phyloP scores from a whole-genome alignment of 2,329 filamentous ascomycete species.

The Penicillium sp. region DNA sequence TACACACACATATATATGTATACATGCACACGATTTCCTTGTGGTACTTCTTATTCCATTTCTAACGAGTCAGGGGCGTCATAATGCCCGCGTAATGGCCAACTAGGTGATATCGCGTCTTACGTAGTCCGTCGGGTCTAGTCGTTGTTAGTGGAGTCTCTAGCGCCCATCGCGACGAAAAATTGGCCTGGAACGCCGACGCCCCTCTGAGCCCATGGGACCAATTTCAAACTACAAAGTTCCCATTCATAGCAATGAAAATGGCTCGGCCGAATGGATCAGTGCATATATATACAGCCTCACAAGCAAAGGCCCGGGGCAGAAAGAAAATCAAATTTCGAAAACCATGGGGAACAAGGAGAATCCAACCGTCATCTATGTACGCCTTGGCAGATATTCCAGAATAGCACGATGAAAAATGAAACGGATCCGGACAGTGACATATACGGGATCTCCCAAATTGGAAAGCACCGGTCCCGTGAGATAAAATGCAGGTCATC shows the following conservation, averaged over 20 bases:
- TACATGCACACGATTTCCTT: background rate
- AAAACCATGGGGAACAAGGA: background rate
- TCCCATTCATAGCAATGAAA: background rate
- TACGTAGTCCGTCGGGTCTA: conserved; percentile 1
- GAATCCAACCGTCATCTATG: conserved; percentile 15
- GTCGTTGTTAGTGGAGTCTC: conserved; percentile 4
- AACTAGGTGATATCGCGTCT: background rate
- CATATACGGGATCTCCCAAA: background rate
- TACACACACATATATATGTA: background rate
- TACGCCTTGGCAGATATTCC: conserved; percentile 13
- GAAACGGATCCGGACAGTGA: background rate
- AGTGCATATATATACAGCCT: conserved; percentile 12
- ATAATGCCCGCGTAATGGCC: background rate
- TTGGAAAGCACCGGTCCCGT: background rate
- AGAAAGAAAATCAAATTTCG: conserved; percentile 1
- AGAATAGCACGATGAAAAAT: conserved; percentile 1
- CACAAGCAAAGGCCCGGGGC: background rate
- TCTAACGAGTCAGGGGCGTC: background rate
- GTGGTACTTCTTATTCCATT: background rate
- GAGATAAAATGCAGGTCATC: conserved; percentile 19
- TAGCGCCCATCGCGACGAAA: background rate
- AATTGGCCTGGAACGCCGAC: background rate
- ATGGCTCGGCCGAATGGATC: background rate
- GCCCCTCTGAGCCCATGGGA: background rate
- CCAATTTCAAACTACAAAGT: background rate